Evolutionary conservation across 352 stramenopile species (phyloP), one percentile per base, ranked within the genome.

Genomic region (Thraustochytrium striatum): DNA sequence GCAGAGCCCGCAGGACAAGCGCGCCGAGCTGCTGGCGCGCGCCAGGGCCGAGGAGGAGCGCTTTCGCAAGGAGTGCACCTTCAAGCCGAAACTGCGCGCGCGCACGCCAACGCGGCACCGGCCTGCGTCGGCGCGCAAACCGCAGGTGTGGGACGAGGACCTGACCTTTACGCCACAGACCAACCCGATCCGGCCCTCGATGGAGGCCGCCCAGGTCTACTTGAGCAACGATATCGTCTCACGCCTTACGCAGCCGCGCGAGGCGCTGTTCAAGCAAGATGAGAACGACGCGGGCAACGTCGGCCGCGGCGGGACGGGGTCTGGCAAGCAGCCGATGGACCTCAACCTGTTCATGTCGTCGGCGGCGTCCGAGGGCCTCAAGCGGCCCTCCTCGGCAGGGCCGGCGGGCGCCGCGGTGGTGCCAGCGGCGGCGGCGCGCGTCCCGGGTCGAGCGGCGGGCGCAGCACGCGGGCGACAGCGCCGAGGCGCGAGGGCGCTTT

Each of bases 61-160:
- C 28, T 28, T 83, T 36, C 72, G 73, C 32, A 57, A 84, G 36
- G 62, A 82, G 62, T 84, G 81, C 72, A 84, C 81, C 41, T 84
- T 84, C 43, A 53, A 82, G 11, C 81, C 81, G 53, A 28, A 83
- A 78, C 59, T 55, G 21, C 59, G 19, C 3, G 78, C 33, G 19
- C 33, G 21, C 16, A 69, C 25, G 36, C 41, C 78, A 50, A 79
- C n/a, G 70, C 35, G 19, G 68, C 35, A 39, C 33, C 59, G 55
- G 35, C 43, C 43, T 13, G 73, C 28, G 36, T 32, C 19, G 33
- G 68, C 39, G 38, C 61, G 61, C 30, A 13, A 9, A 9, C n/a
- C 11, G 61, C 16, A 57, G n/a, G 50, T 19, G 55, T 55, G 53
- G 44, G 78, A 70, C 53, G 73, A 43, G 33, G 33, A 83, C 32